phyloP scores from a whole-genome alignment of 2,329 filamentous ascomycete genomes.

The Aspergillus sojae region DNA sequence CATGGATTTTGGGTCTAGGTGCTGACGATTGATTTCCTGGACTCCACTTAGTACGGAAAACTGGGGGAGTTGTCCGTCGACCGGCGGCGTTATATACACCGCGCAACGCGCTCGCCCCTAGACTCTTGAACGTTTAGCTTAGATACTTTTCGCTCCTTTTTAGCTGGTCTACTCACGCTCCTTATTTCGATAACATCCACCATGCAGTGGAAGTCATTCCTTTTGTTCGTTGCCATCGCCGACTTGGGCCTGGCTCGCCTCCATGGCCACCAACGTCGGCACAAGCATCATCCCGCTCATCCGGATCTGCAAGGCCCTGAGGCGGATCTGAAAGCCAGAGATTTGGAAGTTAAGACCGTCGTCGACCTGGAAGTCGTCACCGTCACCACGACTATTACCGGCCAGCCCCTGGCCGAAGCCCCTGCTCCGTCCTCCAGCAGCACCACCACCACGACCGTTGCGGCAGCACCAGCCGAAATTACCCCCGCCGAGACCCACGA shows the following conservation, averaged over 20 bases:
- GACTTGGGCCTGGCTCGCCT: conserved; percentile 28
- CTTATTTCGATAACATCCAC: conserved; percentile 3
- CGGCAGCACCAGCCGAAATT: neutral
- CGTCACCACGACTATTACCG: conserved; percentile 7
- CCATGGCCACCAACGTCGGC: conserved; percentile 32
- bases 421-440: conserved; percentile 3
- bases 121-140: neutral
- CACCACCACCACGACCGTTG: neutral
- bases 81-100: conserved; percentile 1
- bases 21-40: conserved; percentile 10
- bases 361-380: conserved; percentile 25
- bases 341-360: conserved; percentile 12
- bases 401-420: neutral
- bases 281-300: conserved; percentile 26
- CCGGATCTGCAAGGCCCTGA: conserved; percentile 12
- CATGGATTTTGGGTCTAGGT: neutral
- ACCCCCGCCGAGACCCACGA: neutral
- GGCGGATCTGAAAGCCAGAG: conserved; percentile 15
- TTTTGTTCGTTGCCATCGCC: conserved; percentile 29
- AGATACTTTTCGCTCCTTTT: neutral
- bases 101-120: neutral
- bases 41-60: conserved; percentile 7
- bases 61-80: neutral
- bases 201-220: conserved; percentile 36
- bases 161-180: neutral